Evolutionary conservation across 164 flowering plant genomes (phyloP).

Genomic region (Stephania cephalantha): DNA sequence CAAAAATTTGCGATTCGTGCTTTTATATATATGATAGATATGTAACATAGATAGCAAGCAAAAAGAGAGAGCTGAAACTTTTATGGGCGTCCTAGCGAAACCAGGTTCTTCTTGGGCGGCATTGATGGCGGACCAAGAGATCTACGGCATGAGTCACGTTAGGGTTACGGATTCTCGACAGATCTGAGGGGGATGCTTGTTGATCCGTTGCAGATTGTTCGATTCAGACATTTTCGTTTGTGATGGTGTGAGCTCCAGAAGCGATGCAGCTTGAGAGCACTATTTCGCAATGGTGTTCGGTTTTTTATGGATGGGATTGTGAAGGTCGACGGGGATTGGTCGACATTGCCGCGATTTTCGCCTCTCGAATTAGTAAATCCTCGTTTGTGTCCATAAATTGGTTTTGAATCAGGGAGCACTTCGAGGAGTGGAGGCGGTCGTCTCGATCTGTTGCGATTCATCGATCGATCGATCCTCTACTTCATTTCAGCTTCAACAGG

Average conservation of each 20-base stretch:
- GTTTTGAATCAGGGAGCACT: neutral
- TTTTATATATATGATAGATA: no score
- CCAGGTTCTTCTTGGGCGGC: no score
- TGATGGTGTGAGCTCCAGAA: neutral
- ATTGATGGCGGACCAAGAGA: no score
- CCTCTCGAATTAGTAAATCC: neutral
- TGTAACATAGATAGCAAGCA: no score
- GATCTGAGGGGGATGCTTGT: neutral
- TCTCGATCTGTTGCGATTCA: no score
- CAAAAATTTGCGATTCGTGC: no score
- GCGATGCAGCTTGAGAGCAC: neutral
- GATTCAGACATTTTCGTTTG: neutral
- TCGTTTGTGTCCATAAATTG: neutral
- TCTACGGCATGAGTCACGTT: neutral
- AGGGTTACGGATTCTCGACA: neutral
- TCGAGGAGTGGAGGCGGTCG: no score
- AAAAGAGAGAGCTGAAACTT: no score
- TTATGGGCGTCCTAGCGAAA: no score
- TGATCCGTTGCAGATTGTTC: neutral
- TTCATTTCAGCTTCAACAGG: no score
- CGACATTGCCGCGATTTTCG: neutral
- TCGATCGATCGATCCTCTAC: no score
- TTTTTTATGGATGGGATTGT: neutral
- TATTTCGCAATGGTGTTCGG: neutral
- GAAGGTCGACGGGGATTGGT: neutral